Evolutionary conservation across 257 asterid species (phyloP).

Genomic region (Solanum sparsipilum): DNA sequence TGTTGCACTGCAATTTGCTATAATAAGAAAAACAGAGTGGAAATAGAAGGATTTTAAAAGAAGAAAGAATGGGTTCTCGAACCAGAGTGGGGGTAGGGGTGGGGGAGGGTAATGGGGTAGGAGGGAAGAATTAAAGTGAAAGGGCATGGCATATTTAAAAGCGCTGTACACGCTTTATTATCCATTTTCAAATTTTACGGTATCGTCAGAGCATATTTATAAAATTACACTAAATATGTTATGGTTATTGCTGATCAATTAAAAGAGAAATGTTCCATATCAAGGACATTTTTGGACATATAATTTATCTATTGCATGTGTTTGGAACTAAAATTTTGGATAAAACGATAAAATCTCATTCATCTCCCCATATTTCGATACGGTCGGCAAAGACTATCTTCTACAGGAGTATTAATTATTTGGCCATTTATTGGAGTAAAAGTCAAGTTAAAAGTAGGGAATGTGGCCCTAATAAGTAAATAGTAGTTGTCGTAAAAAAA

Average conservation of each 20-base stretch:
- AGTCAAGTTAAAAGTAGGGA: background rate
- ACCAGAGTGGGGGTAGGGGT: background rate
- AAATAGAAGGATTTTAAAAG: background rate
- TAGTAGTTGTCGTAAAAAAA: background rate
- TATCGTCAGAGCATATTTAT: accelerated
- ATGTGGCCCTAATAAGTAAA: background rate
- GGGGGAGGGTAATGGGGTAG: background rate
- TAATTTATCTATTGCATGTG: too few relatives aligned
- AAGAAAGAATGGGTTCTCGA: background rate
- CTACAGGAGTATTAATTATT: background rate
- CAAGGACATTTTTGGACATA: background rate
- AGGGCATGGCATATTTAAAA: slow-evolving; percentile 16
- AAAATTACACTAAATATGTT: accelerated
- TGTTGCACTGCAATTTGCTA: background rate
- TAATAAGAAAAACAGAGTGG: background rate
- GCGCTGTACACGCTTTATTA: slow-evolving; percentile 13
- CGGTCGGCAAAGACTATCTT: background rate
- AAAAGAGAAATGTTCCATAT: too few relatives aligned
- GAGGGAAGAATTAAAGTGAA: slow-evolving; percentile 15
- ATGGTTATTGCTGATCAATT: too few relatives aligned
- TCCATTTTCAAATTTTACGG: background rate
- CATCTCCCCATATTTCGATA: background rate
- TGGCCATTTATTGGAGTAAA: background rate
- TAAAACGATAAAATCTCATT: background rate
- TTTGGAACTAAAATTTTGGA: background rate